phyloP scores from a whole-genome alignment of 129 eudicot species.

The Tanacetum coccineum region DNA sequence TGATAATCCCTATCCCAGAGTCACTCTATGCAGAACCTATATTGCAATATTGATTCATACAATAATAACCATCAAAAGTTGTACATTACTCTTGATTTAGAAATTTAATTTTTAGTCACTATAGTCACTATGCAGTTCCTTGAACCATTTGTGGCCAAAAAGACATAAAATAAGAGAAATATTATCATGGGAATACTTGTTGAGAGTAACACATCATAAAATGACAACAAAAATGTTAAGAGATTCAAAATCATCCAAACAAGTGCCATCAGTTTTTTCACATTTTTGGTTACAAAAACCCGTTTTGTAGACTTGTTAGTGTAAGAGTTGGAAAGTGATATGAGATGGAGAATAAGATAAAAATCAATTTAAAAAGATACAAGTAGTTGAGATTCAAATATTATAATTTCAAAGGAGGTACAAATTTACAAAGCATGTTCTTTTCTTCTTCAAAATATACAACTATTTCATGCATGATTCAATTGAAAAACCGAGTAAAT shows the following conservation, averaged over 20 bases:
- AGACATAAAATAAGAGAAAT: constrained; percentile 14
- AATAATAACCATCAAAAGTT: constrained; percentile 11
- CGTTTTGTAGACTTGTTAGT: constrained; percentile 65
- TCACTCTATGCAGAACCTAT: constrained; percentile 12
- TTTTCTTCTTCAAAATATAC: background rate
- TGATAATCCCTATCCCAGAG: constrained; percentile 21
- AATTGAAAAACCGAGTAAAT: background rate
- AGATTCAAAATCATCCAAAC: constrained; percentile 55
- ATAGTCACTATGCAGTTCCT: constrained; percentile 5
- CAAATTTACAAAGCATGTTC: constrained; percentile 7
- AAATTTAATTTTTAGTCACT: no score
- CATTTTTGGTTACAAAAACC: constrained; percentile 44
- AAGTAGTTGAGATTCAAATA: background rate
- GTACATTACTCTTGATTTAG: constrained; percentile 19
- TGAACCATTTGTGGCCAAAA: background rate
- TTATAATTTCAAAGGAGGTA: background rate
- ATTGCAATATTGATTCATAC: background rate
- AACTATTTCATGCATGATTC: constrained; percentile 12
- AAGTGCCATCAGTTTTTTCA: constrained; percentile 64
- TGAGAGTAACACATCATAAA: constrained; percentile 65
- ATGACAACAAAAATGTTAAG: constrained; percentile 36
- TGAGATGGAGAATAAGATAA: constrained; percentile 44
- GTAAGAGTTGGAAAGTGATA: constrained; percentile 67
- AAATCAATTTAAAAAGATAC: constrained; percentile 1
- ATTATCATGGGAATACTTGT: constrained; percentile 30